Percentiles rank a stretch among this genome's conserved stretches.
These are phyloP conservation scores for Carex arenaria DNA, from an alignment of 202 grass and related monocot species.

Conservation along the genomic window DNA sequence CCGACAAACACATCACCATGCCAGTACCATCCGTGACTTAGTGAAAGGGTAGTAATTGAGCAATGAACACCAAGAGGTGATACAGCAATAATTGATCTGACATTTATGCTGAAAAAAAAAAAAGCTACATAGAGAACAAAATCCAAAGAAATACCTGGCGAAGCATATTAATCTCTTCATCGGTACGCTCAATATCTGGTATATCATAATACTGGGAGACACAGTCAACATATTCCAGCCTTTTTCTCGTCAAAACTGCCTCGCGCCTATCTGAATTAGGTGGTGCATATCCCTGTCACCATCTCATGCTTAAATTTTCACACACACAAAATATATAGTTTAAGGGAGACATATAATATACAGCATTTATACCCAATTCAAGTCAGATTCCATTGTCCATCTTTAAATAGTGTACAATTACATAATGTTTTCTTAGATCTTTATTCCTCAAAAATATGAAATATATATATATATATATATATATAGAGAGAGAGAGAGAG, in stretches of 20 bases:
- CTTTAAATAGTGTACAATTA: slow-evolving; percentile 1
- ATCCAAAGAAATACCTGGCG: slow-evolving; percentile 36
- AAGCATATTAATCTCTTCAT: slow-evolving; percentile 93
- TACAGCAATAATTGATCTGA: background rate
- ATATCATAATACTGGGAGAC: slow-evolving; percentile 74
- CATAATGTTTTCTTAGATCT: background rate
- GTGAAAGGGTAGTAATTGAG: background rate
- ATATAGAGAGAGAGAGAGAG: no score
- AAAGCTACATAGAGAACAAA: background rate
- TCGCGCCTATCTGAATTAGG: slow-evolving; percentile 69
- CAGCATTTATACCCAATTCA: background rate
- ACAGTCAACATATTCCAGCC: slow-evolving; percentile 61
- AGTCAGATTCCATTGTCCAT: background rate
- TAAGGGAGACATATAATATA: background rate
- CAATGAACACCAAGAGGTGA: background rate
- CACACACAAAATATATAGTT: background rate
- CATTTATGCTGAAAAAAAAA: background rate
- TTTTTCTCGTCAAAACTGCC: slow-evolving; percentile 56
- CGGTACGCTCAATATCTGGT: slow-evolving; percentile 56
- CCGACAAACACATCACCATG: background rate
- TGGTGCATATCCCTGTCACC: slow-evolving; percentile 80
- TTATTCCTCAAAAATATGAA: background rate
- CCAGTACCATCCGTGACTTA: background rate
- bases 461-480: background rate
- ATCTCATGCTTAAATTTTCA: slow-evolving; percentile 51